Percentiles rank a stretch among this genome's conserved stretches.
phyloP scores from a whole-genome alignment of 306 rosid species.

The Inga leiocalycina region DNA sequence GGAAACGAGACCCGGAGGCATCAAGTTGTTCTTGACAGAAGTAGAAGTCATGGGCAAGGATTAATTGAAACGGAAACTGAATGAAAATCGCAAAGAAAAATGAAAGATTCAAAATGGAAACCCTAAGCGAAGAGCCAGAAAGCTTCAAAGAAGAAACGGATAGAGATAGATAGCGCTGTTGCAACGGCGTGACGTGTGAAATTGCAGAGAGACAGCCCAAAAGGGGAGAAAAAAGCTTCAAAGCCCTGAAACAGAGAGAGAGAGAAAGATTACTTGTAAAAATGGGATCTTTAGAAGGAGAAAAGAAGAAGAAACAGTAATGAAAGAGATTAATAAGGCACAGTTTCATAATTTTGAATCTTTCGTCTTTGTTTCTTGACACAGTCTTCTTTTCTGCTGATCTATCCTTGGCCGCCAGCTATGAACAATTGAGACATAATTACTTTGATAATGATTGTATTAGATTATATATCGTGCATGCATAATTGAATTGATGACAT shows the following conservation, averaged over 20 bases:
- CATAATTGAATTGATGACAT: background rate
- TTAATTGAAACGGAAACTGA: background rate
- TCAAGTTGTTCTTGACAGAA: conserved; percentile 52
- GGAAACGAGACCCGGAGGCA: conserved; percentile 94
- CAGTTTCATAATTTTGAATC: background rate
- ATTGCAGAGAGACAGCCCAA: conserved; percentile 14
- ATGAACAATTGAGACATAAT: background rate
- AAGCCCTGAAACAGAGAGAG: background rate
- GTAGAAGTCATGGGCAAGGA: conserved; percentile 47
- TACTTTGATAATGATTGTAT: background rate
- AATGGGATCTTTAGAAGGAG: conserved; percentile 31
- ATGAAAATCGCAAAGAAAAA: too few relatives aligned
- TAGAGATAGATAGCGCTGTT: conserved; percentile 59
- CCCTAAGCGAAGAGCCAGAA: conserved; percentile 59
- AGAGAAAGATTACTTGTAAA: conserved; percentile 1
- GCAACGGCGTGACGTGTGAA: conserved; percentile 75
- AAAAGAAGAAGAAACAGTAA: conserved; percentile 17
- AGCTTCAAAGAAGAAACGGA: conserved; percentile 3
- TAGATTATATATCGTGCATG: background rate
- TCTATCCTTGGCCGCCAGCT: background rate
- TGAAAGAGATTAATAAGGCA: background rate
- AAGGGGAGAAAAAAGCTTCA: conserved; percentile 28
- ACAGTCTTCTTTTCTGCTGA: background rate
- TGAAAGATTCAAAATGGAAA: conserved; percentile 53
- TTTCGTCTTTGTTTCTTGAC: background rate